Evolutionary conservation across 148 eudicot species (phyloP).

Genomic region (Rhododendron kiyosumense): DNA sequence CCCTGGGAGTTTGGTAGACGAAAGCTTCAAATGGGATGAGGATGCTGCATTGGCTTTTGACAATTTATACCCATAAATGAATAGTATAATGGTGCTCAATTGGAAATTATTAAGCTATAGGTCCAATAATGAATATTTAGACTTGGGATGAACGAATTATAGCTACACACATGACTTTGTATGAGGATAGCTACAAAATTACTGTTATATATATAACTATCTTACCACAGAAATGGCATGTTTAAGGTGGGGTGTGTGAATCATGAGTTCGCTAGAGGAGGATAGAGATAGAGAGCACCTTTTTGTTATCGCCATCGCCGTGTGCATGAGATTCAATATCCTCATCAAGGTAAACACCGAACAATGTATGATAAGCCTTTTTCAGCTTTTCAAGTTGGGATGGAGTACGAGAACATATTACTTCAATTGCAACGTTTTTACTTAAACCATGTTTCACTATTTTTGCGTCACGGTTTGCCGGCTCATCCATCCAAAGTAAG

Average conservation of each 20-base stretch:
- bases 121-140: not conserved
- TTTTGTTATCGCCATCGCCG: conserved; percentile 60
- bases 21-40: too few species aligned
- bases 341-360: conserved; percentile 48
- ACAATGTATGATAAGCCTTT: conserved; percentile 43
- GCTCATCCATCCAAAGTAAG: conserved; percentile 59
- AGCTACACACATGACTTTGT: not conserved
- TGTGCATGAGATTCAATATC: conserved; percentile 43
- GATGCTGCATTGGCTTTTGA: too few species aligned
- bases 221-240: too few species aligned
- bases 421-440: conserved; percentile 58
- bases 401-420: conserved; percentile 77
- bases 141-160: not conserved
- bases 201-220: too few species aligned
- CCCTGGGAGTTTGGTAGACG: too few species aligned
- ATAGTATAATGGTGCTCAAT: too few species aligned
- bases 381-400: conserved; percentile 61
- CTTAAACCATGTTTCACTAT: conserved; percentile 26
- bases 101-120: not conserved
- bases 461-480: conserved; percentile 67
- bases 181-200: not conserved
- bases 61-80: too few species aligned
- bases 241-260: not conserved
- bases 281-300: conserved; percentile 26
- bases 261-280: not conserved